Evolutionary conservation across 2,329 filamentous ascomycete genomes (phyloP).

Genomic region (Lasiodiplodia hormozganensis): DNA sequence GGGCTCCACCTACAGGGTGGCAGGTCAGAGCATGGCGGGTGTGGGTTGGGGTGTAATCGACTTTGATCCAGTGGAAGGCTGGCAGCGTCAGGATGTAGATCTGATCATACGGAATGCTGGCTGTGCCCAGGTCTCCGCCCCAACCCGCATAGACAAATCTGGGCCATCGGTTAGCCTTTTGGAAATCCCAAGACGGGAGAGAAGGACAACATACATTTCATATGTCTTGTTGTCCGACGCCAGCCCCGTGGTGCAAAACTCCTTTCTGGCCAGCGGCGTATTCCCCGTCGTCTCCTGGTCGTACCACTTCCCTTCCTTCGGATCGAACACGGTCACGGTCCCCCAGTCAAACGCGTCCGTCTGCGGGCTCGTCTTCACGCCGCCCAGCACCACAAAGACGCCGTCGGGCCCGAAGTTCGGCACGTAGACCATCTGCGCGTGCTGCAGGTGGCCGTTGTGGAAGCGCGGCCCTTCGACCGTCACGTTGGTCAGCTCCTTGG

Average conservation of each 20-base stretch:
- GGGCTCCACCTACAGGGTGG: constrained; percentile 28
- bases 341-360: neutral
- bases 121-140: constrained; percentile 21
- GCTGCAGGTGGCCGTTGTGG: constrained; percentile 19
- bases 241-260: constrained; percentile 27
- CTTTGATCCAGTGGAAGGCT: constrained; percentile 29
- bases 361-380: constrained; percentile 4
- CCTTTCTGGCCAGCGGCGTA: constrained; percentile 12
- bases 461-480: constrained; percentile 10
- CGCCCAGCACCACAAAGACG: constrained; percentile 28
- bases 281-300: constrained; percentile 22
- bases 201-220: constrained; percentile 9
- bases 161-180: neutral
- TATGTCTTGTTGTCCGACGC: constrained; percentile 26
- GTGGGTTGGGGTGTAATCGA: constrained; percentile 9
- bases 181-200: no score
- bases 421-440: constrained; percentile 19
- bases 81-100: constrained; percentile 31
- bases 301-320: constrained; percentile 15
- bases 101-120: constrained; percentile 15
- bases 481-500: constrained; percentile 25
- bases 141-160: constrained; percentile 29
- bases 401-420: constrained; percentile 30
- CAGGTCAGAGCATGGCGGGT: constrained; percentile 29
- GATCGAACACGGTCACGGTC: constrained; percentile 21